Evolutionary conservation across 805 yeast species (phyloP), one percentile per base, ranked within the genome.

Genomic region (Ogataea philodendri): DNA sequence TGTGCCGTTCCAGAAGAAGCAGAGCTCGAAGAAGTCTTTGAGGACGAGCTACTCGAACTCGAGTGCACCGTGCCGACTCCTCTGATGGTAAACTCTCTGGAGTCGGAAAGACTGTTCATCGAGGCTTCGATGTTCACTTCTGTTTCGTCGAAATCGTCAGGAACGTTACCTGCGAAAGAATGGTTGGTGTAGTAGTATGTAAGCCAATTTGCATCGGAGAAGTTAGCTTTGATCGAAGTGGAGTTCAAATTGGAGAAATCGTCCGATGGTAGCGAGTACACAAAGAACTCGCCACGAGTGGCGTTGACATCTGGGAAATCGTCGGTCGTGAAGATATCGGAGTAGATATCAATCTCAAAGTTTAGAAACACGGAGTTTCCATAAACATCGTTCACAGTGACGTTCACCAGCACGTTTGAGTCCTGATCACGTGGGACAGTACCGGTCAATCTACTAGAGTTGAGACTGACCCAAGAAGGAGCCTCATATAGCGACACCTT

Each of bases 121-220:
- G 54, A 39, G 1, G 61, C 63, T 14, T 78, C 72, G 19, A 81
- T 57, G 2, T 61, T 60, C 17, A 80, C 63, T 0, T 49, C 32
- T 10, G 70, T 40, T 3, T 46, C 37, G 10, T 69, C 66, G 26
- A 79, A 74, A 45, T 67, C 60, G 5, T 54, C 47, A 3, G 87
- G 85, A 14, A 81, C 83, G 11, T 61, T 54, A 18, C 98, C 98
- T 24, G 60, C 57, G 37, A 90, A 69, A 0, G 94, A 81, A 55
- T 72, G 64, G 52, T 83, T 85, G 8, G 70, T 45, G 28, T 62
- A 48, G 56, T 78, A 73, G 55, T 73, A 88, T 1, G 65, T 48
- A 31, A 90, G 65, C 97, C 97, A 90, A 32, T 59, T 55, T 15
- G 69, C 63, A 30, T 60, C 54, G 39, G 61, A 60, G 46, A 63